These are phyloP conservation scores for Dryas integrifolia DNA, from an alignment of 331 rosid species.

Conservation along the genomic window DNA sequence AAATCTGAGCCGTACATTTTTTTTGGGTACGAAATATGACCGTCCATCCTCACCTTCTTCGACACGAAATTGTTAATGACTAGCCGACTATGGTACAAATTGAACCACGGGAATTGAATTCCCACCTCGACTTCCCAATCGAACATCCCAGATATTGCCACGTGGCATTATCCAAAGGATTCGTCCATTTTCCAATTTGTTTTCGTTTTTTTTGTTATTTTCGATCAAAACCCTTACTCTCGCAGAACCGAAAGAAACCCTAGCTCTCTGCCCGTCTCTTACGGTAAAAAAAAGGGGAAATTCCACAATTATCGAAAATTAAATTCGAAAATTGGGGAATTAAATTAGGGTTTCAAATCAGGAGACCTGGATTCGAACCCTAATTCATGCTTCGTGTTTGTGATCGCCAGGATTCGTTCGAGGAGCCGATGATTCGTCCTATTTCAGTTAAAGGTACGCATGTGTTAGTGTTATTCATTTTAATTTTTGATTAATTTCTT, in stretches of 20 bases:
- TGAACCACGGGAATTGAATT: constrained; percentile 7
- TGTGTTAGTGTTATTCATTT: constrained; percentile 14
- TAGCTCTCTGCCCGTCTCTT: constrained; percentile 54
- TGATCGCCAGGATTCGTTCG: constrained; percentile 42
- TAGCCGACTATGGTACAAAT: not conserved
- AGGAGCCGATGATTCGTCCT: constrained; percentile 26
- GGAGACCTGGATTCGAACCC: constrained; percentile 45
- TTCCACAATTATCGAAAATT: constrained; percentile 31
- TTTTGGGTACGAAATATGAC: not conserved
- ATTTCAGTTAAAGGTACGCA: constrained; percentile 52
- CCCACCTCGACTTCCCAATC: constrained; percentile 14
- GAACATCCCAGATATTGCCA: not conserved
- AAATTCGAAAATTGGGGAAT: constrained; percentile 36
- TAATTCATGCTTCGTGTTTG: constrained; percentile 34
- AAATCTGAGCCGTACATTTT: constrained; percentile 11
- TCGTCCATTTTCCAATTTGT: constrained; percentile 3
- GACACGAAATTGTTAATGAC: not conserved
- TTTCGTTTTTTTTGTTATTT: constrained; percentile 31
- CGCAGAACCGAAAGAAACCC: constrained; percentile 59
- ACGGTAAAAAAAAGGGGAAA: constrained; percentile 46
- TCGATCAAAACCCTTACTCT: constrained; percentile 52
- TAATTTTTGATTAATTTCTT: constrained; percentile 1
- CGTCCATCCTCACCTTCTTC: constrained; percentile 6
- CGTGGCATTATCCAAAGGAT: constrained; percentile 13
- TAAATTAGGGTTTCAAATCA: constrained; percentile 57